These are phyloP conservation scores for Phoma sp. DNA, from an alignment of 2,329 filamentous ascomycete species.

Conservation along the genomic window DNA sequence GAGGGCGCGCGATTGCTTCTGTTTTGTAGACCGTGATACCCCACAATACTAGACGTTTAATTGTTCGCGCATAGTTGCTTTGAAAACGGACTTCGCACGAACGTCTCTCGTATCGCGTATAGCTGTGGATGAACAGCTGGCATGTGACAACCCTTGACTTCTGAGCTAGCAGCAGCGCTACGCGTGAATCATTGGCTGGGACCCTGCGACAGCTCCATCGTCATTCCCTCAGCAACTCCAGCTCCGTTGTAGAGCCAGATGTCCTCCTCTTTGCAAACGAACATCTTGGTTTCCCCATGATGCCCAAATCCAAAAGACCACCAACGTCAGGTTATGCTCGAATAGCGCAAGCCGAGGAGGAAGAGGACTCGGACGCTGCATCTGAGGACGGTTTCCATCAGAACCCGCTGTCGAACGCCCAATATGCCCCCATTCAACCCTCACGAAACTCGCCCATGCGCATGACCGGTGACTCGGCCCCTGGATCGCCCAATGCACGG, in stretches of 20 bases:
- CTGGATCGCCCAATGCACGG: conserved; percentile 41
- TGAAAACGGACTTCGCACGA: background rate
- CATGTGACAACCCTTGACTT: conserved; percentile 9
- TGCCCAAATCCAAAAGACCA: conserved; percentile 47
- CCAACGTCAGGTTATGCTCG: conserved; percentile 59
- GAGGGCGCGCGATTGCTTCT: background rate
- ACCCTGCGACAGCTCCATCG: conserved; percentile 30
- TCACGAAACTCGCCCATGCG: conserved; percentile 54
- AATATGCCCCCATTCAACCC: conserved; percentile 58
- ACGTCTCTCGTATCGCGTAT: background rate
- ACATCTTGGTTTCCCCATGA: conserved; percentile 15
- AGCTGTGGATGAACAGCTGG: background rate
- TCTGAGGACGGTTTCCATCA: conserved; percentile 50
- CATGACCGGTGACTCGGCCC: conserved; percentile 41
- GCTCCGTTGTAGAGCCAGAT: conserved; percentile 12
- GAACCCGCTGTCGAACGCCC: conserved; percentile 44
- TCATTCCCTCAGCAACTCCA: conserved; percentile 33
- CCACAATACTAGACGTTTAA: conserved; percentile 2
- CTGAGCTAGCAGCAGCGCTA: conserved; percentile 17
- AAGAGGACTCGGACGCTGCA: conserved; percentile 51
- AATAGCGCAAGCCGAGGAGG: conserved; percentile 60
- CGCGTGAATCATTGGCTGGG: conserved; percentile 16
- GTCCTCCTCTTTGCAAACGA: conserved; percentile 1
- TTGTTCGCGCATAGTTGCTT: background rate
- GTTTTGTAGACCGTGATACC: conserved; percentile 16